These are phyloP conservation scores for Streptanthus diversifolius DNA, from an alignment of 345 rosid genomes.

Conservation along the genomic window DNA sequence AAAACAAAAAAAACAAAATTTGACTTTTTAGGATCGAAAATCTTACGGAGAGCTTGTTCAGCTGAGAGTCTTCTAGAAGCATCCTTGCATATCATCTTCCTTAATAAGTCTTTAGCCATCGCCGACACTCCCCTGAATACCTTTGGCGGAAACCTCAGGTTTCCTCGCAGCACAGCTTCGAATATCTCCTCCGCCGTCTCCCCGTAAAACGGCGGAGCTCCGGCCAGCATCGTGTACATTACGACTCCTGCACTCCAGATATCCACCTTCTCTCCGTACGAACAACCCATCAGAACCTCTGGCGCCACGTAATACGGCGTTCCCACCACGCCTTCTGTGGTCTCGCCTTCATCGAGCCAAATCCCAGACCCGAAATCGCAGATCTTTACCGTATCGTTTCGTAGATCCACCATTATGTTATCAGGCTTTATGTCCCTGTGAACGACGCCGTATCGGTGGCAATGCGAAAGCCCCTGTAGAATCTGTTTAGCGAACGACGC, in stretches of 20 bases:
- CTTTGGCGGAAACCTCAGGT: constrained; percentile 58
- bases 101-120: constrained; percentile 61
- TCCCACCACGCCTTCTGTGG: constrained; percentile 55
- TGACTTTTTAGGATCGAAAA: too few relatives aligned
- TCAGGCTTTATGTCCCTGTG: constrained; percentile 86
- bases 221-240: constrained; percentile 68
- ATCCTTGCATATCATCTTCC: constrained; percentile 75
- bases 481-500: constrained; percentile 47
- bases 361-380: constrained; percentile 74
- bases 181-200: constrained; percentile 66
- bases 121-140: constrained; percentile 50
- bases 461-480: constrained; percentile 56
- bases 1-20: background rate
- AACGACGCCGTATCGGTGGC: constrained; percentile 60
- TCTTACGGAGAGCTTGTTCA: constrained; percentile 77
- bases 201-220: constrained; percentile 67
- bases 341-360: constrained; percentile 39
- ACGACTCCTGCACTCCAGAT: constrained; percentile 81
- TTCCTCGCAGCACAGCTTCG: constrained; percentile 58
- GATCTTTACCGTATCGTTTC: constrained; percentile 42
- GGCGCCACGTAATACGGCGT: constrained; percentile 92
- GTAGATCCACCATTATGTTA: constrained; percentile 52
- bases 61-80: constrained; percentile 65
- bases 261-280: constrained; percentile 65
- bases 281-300: constrained; percentile 63